phyloP scores from a whole-genome alignment of 192 early-diverging fungal genomes.

The Coemansia umbellata region DNA sequence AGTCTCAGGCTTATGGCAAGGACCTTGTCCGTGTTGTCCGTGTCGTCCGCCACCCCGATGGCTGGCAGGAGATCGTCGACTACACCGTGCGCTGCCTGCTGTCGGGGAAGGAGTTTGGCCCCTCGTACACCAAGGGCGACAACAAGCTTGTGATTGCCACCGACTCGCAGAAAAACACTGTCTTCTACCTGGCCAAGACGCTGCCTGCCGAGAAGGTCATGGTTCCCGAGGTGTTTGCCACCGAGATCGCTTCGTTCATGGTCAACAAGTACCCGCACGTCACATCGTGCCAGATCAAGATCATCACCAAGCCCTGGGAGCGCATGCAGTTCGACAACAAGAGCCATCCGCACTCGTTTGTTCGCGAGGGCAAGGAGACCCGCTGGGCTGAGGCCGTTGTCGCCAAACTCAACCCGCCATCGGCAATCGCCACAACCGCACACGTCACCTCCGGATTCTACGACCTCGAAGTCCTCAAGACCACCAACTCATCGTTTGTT shows the following conservation, averaged over 20 bases:
- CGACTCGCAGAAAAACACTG: conserved; percentile 75
- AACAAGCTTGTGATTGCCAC: conserved; percentile 74
- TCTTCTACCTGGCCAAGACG: conserved; percentile 71
- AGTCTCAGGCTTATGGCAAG: conserved; percentile 69
- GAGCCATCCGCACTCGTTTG: conserved; percentile 67
- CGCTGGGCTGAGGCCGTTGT: conserved; percentile 59
- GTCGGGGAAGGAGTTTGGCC: conserved; percentile 56
- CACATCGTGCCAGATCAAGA: conserved; percentile 56
- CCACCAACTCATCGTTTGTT: conserved; percentile 75
- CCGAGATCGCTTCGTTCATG: conserved; percentile 65
- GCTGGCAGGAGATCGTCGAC: conserved; percentile 66
- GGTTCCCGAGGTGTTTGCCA: conserved; percentile 68
- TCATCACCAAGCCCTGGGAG: conserved; percentile 72
- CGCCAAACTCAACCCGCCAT: conserved; percentile 30
- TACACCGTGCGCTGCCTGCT: conserved; percentile 60
- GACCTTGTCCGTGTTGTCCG: conserved; percentile 69
- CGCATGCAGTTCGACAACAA: conserved; percentile 61
- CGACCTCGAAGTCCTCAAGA: conserved; percentile 75
- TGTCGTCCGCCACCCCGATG: conserved; percentile 58
- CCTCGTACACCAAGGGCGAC: conserved; percentile 72
- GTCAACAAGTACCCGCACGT: conserved; percentile 71
- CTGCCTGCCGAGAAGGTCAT: conserved; percentile 58
- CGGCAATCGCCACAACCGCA: conserved; percentile 10
- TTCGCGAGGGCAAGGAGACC: conserved; percentile 65
- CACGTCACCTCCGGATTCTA: conserved; percentile 63